Evolutionary conservation across 2,329 filamentous ascomycete species (phyloP).

Genomic region (Graphium sp.): DNA sequence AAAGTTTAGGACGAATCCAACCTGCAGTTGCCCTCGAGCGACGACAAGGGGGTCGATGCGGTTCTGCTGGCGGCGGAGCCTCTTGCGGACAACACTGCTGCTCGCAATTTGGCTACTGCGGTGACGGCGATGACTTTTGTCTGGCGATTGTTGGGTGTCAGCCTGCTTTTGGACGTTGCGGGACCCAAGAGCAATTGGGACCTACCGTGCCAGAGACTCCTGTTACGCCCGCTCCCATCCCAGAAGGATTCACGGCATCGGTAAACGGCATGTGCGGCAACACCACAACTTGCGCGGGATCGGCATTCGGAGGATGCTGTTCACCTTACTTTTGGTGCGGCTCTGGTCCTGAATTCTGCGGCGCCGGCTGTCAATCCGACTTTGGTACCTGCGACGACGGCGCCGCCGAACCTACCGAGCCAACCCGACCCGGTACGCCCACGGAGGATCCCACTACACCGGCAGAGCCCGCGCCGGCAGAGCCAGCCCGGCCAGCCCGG

Average conservation of each 20-base stretch:
- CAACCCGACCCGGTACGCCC: no score
- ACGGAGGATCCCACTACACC: no score
- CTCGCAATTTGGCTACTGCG: slow-evolving; percentile 22
- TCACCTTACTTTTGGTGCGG: slow-evolving; percentile 3
- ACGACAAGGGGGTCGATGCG: no score
- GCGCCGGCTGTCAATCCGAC: not conserved
- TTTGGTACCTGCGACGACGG: slow-evolving; percentile 3
- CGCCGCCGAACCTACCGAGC: no score
- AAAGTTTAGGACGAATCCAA: no score
- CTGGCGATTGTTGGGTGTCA: slow-evolving; percentile 18
- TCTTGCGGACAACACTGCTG: no score
- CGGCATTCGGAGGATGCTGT: slow-evolving; percentile 2
- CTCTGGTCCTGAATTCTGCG: slow-evolving; percentile 1
- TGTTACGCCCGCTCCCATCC: not conserved
- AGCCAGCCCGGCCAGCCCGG: no score
- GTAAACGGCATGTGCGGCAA: slow-evolving; percentile 5
- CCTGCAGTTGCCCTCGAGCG: no score
- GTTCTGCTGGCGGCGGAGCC: no score
- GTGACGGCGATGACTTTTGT: slow-evolving; percentile 12
- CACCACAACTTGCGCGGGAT: slow-evolving; percentile 4
- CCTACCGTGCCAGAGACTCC: not conserved
- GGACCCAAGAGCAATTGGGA: not conserved
- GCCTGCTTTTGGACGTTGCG: slow-evolving; percentile 14
- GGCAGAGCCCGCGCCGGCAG: no score
- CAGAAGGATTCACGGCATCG: not conserved